Conservation (phyloP, 106 monocot genomes). For the Dendrobium huoshanense region DNA sequence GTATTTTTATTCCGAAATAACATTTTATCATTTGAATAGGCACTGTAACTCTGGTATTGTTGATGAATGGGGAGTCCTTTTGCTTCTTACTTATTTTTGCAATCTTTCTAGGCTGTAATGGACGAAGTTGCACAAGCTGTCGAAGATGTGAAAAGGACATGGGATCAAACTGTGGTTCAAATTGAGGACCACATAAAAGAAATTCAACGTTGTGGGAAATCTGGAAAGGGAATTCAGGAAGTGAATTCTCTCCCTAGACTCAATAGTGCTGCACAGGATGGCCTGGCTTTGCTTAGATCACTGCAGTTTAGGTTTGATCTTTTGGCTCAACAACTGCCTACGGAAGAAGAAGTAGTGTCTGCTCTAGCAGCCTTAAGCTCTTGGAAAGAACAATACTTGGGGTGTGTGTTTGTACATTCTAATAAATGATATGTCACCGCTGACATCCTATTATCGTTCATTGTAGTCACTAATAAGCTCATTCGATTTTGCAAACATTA, state of each 20-base stretch:
- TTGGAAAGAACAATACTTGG: conserved; percentile 78
- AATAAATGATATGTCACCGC: not conserved
- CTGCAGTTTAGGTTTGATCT: conserved; percentile 73
- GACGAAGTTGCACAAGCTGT: conserved; percentile 68
- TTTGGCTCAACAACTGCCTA: conserved; percentile 68
- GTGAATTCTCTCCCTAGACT: conserved; percentile 67
- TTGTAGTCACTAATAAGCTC: not conserved
- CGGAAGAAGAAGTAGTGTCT: conserved; percentile 42
- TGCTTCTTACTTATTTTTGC: not conserved
- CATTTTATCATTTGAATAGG: no score
- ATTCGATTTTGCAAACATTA: not conserved
- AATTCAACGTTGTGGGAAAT: conserved; percentile 58
- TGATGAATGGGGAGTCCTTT: not conserved
- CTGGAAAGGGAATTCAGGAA: conserved; percentile 66
- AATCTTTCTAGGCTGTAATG: conserved; percentile 20
- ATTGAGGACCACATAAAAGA: conserved; percentile 28
- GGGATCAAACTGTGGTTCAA: conserved; percentile 36
- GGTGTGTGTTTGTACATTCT: conserved; percentile 21
- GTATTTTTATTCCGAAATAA: no score
- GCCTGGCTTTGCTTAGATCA: conserved; percentile 57
- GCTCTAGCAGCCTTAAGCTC: conserved; percentile 25
- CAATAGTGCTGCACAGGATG: conserved; percentile 69
- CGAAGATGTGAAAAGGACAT: conserved; percentile 44
- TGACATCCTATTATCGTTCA: not conserved
- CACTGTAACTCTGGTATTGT: not conserved